These are phyloP conservation scores for Trichoderma semiorbis DNA, from an alignment of 2,329 filamentous ascomycete genomes.

Conservation along the genomic window DNA sequence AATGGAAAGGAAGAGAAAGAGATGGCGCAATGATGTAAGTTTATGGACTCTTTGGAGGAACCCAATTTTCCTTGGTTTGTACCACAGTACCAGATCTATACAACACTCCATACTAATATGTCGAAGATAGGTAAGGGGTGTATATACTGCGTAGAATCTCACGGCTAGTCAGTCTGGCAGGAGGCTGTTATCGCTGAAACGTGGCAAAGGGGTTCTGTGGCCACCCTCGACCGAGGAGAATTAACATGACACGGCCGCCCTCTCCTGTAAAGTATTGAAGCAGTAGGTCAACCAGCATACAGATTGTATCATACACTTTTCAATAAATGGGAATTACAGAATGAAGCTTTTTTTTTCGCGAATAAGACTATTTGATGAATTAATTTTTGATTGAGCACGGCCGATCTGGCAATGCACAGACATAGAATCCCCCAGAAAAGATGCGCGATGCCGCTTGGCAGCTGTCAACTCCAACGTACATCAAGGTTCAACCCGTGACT, in stretches of 20 bases:
- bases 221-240: background rate
- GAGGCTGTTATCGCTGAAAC: slow-evolving; percentile 24
- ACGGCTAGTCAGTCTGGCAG: background rate
- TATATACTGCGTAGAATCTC: background rate
- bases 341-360: background rate
- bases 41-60: too few species aligned
- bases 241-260: background rate
- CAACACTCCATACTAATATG: background rate
- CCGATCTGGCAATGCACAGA: background rate
- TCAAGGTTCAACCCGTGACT: background rate
- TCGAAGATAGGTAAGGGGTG: background rate
- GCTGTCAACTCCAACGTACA: background rate
- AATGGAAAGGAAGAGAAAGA: background rate
- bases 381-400: background rate
- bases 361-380: background rate
- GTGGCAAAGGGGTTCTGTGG: slow-evolving; percentile 10
- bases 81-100: background rate
- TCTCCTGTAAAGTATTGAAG: background rate
- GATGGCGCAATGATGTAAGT: background rate
- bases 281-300: background rate
- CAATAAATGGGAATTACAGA: background rate
- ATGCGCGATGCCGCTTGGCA: background rate
- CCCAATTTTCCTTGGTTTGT: background rate
- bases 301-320: background rate
- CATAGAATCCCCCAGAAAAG: background rate